Evolutionary conservation across 1,139 yeast species (phyloP).

Genomic region (Wickerhamomyces sp.): DNA sequence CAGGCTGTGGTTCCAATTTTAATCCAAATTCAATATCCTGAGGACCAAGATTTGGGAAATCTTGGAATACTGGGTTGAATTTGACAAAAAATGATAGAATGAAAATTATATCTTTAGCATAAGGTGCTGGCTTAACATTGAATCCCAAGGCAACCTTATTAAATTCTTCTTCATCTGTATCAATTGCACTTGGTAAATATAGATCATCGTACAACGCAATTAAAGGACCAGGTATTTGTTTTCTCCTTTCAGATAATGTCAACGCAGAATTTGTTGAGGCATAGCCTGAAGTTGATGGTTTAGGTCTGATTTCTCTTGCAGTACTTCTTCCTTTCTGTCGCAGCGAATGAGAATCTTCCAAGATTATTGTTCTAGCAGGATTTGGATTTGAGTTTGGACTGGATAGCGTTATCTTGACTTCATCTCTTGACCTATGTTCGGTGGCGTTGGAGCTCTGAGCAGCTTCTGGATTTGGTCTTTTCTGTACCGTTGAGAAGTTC

Average conservation of each 20-base stretch:
- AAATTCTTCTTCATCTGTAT: constrained; percentile 2
- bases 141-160: constrained; percentile 21
- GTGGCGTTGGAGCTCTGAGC: too few species aligned
- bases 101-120: constrained; percentile 41
- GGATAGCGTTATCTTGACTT: too few species aligned
- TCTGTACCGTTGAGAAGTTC: constrained; percentile 3
- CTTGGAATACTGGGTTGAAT: constrained; percentile 32
- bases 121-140: constrained; percentile 33
- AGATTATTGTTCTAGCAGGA: constrained; percentile 3
- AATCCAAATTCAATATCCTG: constrained; percentile 48
- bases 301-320: constrained; percentile 6
- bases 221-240: constrained; percentile 20
- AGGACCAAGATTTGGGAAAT: constrained; percentile 36
- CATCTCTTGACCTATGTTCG: too few species aligned
- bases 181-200: constrained; percentile 3
- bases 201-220: constrained; percentile 12
- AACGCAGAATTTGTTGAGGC: not conserved
- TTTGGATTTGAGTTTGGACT: not conserved
- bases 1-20: constrained; percentile 27
- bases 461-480: not conserved
- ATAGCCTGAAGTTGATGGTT: not conserved
- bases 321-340: constrained; percentile 19
- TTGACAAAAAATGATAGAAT: constrained; percentile 41
- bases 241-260: constrained; percentile 7
- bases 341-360: constrained; percentile 16